Base-by-base conservation (phyloP, 345 rosid genomes). In the Hibiscus tridactylites region DNA sequence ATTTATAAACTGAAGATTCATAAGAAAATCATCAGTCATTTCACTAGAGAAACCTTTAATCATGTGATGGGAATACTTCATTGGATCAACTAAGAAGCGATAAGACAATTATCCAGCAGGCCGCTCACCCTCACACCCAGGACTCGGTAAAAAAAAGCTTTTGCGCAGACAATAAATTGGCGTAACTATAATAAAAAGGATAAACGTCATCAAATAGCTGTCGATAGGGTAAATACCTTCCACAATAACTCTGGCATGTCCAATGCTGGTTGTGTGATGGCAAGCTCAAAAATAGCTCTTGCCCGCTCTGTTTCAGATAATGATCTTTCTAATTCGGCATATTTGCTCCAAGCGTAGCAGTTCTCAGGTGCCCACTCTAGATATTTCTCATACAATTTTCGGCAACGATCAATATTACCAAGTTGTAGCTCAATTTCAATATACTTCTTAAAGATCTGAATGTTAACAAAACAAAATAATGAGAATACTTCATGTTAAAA, bases 191-290 rank as follows among this genome's bases (percentile, higher is more conserved):
- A 64, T 3, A 13, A 37, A 4, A 37, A 63, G 11, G 33, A 12
- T 24, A 24, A 65, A 46, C 35, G 6, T 13, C 47, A 49, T 49
- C 15, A 2, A 4, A 67, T 42, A 33, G 71, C 6, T 28, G 24
- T 67, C 5, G 24, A 21, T 21, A 19, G 24, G 62, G 24, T 0
- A 17, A 44, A 47, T 80, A 85, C 96, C 97, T 86, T 93, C 98
- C 98, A 93, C 78, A 93, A 74, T 75, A 90, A 79, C 88, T 93
- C 98, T 3, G 96, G 97, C 97, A 87, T 90, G 80, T 93, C 97
- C 82, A 93, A 79, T 54, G 97, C 89, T 16, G 96, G 88, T 74
- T 91, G 88, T 9, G 81, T 78, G 44, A 94, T 88, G 2, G 88
- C 97, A 46, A 91, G 92, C 80, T 91, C 97, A 80, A 91, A 91